Base-by-base conservation (phyloP, 345 rosid genomes). In the Gossypium mustelinum region DNA sequence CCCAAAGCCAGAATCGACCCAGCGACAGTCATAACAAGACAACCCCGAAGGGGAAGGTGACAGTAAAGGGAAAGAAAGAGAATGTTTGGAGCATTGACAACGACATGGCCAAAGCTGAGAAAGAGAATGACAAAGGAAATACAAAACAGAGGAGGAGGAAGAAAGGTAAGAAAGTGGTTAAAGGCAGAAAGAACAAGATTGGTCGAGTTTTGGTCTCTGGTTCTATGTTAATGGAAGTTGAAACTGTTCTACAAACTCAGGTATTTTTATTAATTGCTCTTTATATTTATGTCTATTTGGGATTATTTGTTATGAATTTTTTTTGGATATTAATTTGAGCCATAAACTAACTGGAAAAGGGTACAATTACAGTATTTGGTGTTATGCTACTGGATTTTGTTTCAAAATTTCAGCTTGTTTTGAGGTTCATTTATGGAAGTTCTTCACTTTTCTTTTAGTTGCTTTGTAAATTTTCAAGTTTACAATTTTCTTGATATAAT, bases 201-300 rank as follows among this genome's bases (percentile, higher is more conserved):
- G 92, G 86, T 16, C 77, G 71, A 14, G 78, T 90, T 56, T 65
- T 88, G 84, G 90, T 88, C 64, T 86, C 97, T 1, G 92, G 87
- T 52, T 71, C 92, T 63, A 89, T 92, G 95, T 79, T 89, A 20
- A 85, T 87, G 79, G 97, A 94, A 73, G 79, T 79, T 61, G 98
- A 94, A 74, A 88, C 92, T 75, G 83, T 94, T 68, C 97, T 92
- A 65, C 98, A 94, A 82, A 88, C 95, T 43, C 97, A 91, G 95
- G 98, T 90, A 73, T 7, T 51, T 34, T n/a, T 18, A 44, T 22
- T 13, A 2, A 11, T 20, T 44, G 34, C 8, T 70, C 7, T 43
- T 70, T 73, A 17, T 14, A 10, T 5, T 72, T 68, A 29, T 54
- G 47, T 34, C 27, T 60, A 27, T 58, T 11, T 45, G 10, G n/a